Evolutionary conservation across 139 green algal genomes (phyloP).

Genomic region (Penium margaritaceum): DNA sequence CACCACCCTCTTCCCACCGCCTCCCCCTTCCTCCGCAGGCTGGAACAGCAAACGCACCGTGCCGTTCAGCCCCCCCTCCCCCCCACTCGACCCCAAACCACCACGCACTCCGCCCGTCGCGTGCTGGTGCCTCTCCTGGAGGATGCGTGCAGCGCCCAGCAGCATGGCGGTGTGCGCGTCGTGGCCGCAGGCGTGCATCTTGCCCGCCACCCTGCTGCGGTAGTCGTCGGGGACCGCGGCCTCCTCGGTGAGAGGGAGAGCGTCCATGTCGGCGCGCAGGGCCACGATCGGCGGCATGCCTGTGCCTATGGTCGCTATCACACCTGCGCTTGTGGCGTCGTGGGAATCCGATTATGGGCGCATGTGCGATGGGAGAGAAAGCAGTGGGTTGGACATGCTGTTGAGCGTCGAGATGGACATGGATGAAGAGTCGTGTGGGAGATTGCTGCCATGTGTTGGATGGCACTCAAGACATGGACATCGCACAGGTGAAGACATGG

Average conservation of each 20-base stretch:
- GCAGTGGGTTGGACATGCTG: no score
- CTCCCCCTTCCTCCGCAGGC: slow-evolving; percentile 39
- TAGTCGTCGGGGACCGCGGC: not conserved
- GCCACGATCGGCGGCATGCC: not conserved
- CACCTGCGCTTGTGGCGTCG: no score
- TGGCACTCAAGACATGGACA: no score
- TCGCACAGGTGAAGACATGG: no score
- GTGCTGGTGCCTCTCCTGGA: slow-evolving; percentile 19
- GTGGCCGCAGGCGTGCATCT: slow-evolving; percentile 44
- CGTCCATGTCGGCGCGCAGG: slow-evolving; percentile 31
- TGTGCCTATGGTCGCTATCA: not conserved
- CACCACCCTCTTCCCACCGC: slow-evolving; percentile 12
- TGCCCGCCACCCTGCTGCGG: not conserved
- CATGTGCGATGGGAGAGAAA: no score
- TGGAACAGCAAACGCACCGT: slow-evolving; percentile 40
- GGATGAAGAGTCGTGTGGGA: no score
- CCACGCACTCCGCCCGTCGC: no score
- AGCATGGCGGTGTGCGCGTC: slow-evolving; percentile 46
- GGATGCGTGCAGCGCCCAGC: slow-evolving; percentile 35
- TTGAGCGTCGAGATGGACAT: no score
- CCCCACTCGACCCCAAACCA: no score
- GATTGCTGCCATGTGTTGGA: no score
- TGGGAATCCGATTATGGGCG: no score
- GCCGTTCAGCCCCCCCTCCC: not conserved
- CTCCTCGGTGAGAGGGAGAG: slow-evolving; percentile 14